A percentile compares a stretch with the other conserved stretches of the same genome.
Conservation (phyloP, 176 grass and related monocot genomes). For the Carex pumila region DNA sequence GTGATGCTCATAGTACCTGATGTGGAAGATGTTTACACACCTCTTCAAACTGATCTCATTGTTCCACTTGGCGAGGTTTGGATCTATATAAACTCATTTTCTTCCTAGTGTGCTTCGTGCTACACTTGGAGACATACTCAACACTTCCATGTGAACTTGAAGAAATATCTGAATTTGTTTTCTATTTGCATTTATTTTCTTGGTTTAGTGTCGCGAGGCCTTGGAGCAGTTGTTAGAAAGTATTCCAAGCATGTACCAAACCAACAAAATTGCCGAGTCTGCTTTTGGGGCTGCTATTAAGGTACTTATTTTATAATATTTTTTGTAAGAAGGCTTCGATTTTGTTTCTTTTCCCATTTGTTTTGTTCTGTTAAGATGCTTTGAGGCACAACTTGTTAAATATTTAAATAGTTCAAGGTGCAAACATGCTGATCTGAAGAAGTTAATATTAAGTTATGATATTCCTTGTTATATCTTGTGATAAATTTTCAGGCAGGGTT, state of each 20-base stretch:
- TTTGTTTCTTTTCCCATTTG: not conserved
- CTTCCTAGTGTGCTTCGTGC: not conserved
- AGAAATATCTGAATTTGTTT: slow-evolving; percentile 5
- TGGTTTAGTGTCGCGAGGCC: slow-evolving; percentile 62
- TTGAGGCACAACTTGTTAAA: not conserved
- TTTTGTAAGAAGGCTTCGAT: not conserved
- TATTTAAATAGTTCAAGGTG: not conserved
- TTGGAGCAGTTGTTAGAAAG: slow-evolving; percentile 83
- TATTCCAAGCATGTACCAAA: slow-evolving; percentile 79
- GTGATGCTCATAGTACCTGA: slow-evolving; percentile 88
- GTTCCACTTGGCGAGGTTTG: slow-evolving; percentile 73
- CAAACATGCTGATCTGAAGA: not conserved
- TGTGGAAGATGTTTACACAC: slow-evolving; percentile 78
- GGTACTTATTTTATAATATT: slow-evolving; percentile 31
- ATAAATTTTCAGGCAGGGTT: slow-evolving; percentile 56
- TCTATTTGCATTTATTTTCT: not conserved
- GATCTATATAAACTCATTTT: slow-evolving; percentile 13
- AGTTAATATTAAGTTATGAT: not conserved
- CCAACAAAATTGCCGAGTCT: slow-evolving; percentile 69
- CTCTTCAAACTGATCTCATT: slow-evolving; percentile 64
- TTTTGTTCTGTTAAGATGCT: not conserved
- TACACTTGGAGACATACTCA: not conserved
- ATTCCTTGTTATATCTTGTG: not conserved
- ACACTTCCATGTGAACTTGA: slow-evolving; percentile 12
- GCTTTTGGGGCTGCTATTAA: slow-evolving; percentile 87